Percentiles rank a stretch among this genome's conserved stretches.
These are phyloP conservation scores for Leptographium lundbergii DNA, from an alignment of 2,329 filamentous ascomycete species.

Conservation along the genomic window DNA sequence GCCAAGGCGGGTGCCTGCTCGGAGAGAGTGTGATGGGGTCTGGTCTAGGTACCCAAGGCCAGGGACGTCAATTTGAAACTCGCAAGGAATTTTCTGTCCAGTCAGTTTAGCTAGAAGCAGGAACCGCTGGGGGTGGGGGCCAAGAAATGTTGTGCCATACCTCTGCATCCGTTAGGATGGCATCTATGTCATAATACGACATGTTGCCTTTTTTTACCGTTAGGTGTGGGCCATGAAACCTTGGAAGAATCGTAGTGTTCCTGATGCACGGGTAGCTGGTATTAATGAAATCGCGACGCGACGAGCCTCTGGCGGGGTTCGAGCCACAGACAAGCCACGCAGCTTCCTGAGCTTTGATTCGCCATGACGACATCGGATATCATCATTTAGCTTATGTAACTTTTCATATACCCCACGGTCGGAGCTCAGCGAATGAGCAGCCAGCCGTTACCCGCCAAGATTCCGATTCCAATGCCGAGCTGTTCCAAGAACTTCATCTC, in stretches of 20 bases:
- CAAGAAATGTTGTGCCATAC: conserved; percentile 25
- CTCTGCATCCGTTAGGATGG: conserved; percentile 76
- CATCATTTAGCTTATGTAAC: neutral
- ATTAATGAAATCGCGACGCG: neutral
- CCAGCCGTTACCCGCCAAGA: conserved; percentile 1
- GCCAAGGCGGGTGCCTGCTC: conserved; percentile 64
- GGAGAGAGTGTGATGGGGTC: conserved; percentile 58
- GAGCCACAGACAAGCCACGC: neutral
- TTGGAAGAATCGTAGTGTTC: neutral
- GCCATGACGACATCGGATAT: conserved; percentile 1
- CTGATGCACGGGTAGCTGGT: neutral
- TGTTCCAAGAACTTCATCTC: neutral
- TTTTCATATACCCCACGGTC: neutral
- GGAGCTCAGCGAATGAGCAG: neutral
- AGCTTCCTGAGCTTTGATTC: too few relatives aligned
- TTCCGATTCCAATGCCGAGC: neutral
- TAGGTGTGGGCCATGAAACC: neutral
- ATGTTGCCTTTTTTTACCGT: conserved; percentile 21
- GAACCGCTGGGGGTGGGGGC: neutral
- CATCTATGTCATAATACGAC: conserved; percentile 77
- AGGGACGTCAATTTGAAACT: conserved; percentile 81
- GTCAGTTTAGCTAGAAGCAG: neutral
- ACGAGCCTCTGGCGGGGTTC: neutral
- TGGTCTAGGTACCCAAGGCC: conserved; percentile 83
- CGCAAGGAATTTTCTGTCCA: conserved; percentile 83